Conservation (phyloP, 1,139 yeast species). For the Sugiyamaella paludigena region DNA sequence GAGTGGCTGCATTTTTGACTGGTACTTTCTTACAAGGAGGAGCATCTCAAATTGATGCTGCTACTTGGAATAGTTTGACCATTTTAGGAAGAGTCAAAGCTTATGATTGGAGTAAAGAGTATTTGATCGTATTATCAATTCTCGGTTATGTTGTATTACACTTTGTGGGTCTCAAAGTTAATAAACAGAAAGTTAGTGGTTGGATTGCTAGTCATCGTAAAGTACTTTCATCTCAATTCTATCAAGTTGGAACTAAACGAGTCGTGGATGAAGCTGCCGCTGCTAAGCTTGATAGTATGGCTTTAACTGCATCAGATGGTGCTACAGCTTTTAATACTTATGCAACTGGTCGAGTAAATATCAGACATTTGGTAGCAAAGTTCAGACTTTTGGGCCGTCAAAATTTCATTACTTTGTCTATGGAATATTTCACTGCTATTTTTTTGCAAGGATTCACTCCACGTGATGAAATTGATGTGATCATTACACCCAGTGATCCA, state of each 20-base stretch:
- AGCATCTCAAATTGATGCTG: conserved; percentile 15
- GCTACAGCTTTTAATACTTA: conserved; percentile 70
- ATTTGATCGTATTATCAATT: conserved; percentile 53
- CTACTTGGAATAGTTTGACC: conserved; percentile 38
- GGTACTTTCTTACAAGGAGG: conserved; percentile 1
- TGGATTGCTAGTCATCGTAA: conserved; percentile 50
- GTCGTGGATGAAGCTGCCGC: conserved; percentile 31
- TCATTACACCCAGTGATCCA: conserved; percentile 56
- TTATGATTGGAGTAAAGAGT: conserved; percentile 77
- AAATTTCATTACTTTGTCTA: conserved; percentile 62
- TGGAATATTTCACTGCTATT: conserved; percentile 57
- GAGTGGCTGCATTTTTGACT: conserved; percentile 5
- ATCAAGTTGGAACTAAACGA: conserved; percentile 49
- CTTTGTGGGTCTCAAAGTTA: conserved; percentile 58
- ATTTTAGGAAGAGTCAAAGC: conserved; percentile 39
- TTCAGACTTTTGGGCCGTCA: conserved; percentile 76
- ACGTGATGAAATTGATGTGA: conserved; percentile 46
- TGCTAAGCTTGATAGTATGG: conserved; percentile 14
- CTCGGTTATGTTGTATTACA: conserved; percentile 38
- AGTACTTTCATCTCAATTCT: conserved; percentile 64
- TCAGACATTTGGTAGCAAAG: conserved; percentile 59
- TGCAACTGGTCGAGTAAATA: conserved; percentile 84
- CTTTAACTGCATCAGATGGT: conserved; percentile 61
- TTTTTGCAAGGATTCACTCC: conserved; percentile 54
- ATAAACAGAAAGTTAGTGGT: conserved; percentile 52